Evolutionary conservation across 1,139 yeast species (phyloP).

Genomic region (Scheffersomyces illinoinensis): DNA sequence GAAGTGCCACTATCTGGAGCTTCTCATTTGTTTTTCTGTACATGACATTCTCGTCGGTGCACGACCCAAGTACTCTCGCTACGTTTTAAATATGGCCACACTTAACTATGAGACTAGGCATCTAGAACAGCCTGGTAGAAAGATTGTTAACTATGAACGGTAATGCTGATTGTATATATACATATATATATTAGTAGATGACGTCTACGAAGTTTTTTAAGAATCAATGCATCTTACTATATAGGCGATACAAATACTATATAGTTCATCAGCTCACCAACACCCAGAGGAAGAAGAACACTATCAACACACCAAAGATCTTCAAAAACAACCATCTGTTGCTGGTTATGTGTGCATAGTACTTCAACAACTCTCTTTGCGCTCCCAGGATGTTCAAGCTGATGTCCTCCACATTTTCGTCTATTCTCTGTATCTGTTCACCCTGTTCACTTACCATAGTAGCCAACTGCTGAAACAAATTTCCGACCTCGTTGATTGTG

Average conservation of each 20-base stretch:
- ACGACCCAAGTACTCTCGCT: neutral
- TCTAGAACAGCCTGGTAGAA: too few species aligned
- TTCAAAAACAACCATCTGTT: slow-evolving; percentile 91
- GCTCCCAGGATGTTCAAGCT: slow-evolving; percentile 89
- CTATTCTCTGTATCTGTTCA: slow-evolving; percentile 92
- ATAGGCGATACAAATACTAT: neutral
- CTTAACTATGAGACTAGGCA: neutral
- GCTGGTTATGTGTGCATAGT: slow-evolving; percentile 82
- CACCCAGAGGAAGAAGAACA: slow-evolving; percentile 78
- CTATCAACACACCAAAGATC: slow-evolving; percentile 82
- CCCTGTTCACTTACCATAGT: slow-evolving; percentile 98
- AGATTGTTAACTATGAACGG: neutral
- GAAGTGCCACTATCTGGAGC: neutral
- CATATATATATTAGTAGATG: too few species aligned
- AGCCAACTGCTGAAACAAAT: slow-evolving; percentile 89
- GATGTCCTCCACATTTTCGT: slow-evolving; percentile 92
- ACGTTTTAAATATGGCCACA: neutral
- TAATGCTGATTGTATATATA: too few species aligned
- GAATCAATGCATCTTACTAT: neutral
- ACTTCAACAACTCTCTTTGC: slow-evolving; percentile 87
- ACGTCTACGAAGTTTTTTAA: neutral
- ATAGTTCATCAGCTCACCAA: slow-evolving; percentile 53
- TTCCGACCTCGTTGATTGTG: slow-evolving; percentile 95
- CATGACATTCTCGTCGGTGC: neutral
- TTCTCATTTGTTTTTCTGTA: neutral